A percentile compares a stretch with the other conserved stretches of the same genome.
Conservation (phyloP, 345 rosid genomes). For the Erodium maritimum region DNA sequence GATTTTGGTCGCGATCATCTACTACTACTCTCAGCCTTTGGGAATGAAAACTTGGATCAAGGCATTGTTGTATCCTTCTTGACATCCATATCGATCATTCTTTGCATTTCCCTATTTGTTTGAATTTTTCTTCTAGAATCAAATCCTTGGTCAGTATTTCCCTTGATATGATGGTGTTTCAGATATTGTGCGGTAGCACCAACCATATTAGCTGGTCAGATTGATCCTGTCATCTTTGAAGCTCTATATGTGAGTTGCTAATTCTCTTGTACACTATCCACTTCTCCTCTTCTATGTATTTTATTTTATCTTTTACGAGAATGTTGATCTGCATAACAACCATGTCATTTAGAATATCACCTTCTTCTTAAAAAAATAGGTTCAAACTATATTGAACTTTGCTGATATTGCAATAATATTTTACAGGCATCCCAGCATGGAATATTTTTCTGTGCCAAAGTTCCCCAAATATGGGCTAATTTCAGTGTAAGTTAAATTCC, state of each 20-base stretch:
- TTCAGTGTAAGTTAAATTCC: slow-evolving; percentile 43
- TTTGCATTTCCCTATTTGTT: background rate
- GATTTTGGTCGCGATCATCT: slow-evolving; percentile 56
- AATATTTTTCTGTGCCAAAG: slow-evolving; percentile 76
- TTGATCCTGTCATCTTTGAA: slow-evolving; percentile 75
- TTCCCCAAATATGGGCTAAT: slow-evolving; percentile 92
- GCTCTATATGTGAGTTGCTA: slow-evolving; percentile 67
- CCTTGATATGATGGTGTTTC: slow-evolving; percentile 22
- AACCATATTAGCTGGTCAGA: slow-evolving; percentile 66
- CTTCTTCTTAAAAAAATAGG: background rate
- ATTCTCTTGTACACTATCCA: background rate
- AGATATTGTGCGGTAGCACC: slow-evolving; percentile 88
- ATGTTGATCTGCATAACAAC: background rate
- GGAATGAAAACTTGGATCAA: slow-evolving; percentile 13
- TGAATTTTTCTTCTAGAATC: background rate
- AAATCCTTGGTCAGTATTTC: slow-evolving; percentile 2
- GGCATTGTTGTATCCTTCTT: slow-evolving; percentile 18
- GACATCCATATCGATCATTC: background rate
- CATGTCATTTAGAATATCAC: background rate
- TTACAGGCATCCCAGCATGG: slow-evolving; percentile 95
- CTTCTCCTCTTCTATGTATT: background rate
- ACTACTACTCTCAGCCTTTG: slow-evolving; percentile 40
- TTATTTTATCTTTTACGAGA: background rate
- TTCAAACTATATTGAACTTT: background rate
- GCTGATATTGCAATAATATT: slow-evolving; percentile 5